Evolutionary conservation across 805 yeast species (phyloP).

Genomic region (Starmerella davenportii): DNA sequence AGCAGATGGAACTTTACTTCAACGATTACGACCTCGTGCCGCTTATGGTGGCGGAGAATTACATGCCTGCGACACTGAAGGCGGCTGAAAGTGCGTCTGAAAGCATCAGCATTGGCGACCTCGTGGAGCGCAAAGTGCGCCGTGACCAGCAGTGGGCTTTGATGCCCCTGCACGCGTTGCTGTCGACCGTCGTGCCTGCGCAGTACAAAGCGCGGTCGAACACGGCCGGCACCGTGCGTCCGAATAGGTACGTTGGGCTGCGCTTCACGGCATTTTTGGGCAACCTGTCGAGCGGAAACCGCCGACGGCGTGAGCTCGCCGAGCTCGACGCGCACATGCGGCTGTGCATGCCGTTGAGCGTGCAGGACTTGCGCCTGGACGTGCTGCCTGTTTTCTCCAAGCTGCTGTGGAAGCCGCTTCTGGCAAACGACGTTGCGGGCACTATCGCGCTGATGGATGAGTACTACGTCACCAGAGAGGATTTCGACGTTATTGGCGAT

Average conservation of each 20-base stretch:
- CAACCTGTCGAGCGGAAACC: slow-evolving; percentile 67
- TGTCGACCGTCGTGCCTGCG: slow-evolving; percentile 71
- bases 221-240: background rate
- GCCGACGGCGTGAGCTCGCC: slow-evolving; percentile 60
- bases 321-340: slow-evolving; percentile 80
- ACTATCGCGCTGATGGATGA: slow-evolving; percentile 63
- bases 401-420: slow-evolving; percentile 41
- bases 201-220: slow-evolving; percentile 28
- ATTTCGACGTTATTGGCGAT: slow-evolving; percentile 79
- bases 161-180: slow-evolving; percentile 74
- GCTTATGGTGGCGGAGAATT: slow-evolving; percentile 89
- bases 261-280: slow-evolving; percentile 80
- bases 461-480: slow-evolving; percentile 74
- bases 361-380: slow-evolving; percentile 53
- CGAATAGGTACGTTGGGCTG: slow-evolving; percentile 25
- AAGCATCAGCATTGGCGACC: slow-evolving; percentile 67
- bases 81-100: slow-evolving; percentile 67
- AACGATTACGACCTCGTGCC: slow-evolving; percentile 92
- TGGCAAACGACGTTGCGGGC: slow-evolving; percentile 40
- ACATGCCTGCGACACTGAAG: slow-evolving; percentile 40
- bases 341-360: slow-evolving; percentile 58
- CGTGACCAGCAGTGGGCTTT: slow-evolving; percentile 89
- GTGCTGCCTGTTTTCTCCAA: slow-evolving; percentile 50
- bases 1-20: slow-evolving; percentile 74
- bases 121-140: slow-evolving; percentile 64